Evolutionary conservation across 192 early-diverging fungal species (phyloP).

Genomic region (Mortierella antarctica): DNA sequence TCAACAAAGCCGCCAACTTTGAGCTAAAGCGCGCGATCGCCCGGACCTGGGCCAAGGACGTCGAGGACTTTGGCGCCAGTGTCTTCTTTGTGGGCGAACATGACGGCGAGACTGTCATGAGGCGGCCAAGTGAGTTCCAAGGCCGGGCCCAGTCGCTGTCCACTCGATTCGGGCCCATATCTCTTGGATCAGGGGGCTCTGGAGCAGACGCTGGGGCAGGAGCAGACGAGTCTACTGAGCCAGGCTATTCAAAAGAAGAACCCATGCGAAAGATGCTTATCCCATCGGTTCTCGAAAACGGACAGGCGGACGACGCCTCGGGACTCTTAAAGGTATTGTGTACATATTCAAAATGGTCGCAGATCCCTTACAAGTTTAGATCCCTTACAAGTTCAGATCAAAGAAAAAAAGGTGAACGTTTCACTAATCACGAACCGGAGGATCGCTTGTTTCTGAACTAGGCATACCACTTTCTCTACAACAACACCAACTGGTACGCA

Average conservation of each 20-base stretch:
- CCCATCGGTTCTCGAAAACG: constrained; percentile 41
- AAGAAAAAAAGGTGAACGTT: not conserved
- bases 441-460: not conserved
- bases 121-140: constrained; percentile 42
- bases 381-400: not conserved
- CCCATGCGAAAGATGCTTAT: constrained; percentile 52
- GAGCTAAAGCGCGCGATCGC: constrained; percentile 42
- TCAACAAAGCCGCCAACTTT: constrained; percentile 35
- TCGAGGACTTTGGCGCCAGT: constrained; percentile 34
- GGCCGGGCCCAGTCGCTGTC: constrained; percentile 30
- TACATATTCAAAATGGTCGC: not conserved
- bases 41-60: constrained; percentile 52
- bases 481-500: constrained; percentile 48
- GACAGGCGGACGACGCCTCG: constrained; percentile 34
- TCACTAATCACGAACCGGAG: not conserved
- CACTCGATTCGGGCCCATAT: constrained; percentile 16
- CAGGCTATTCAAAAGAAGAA: constrained; percentile 22
- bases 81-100: constrained; percentile 52
- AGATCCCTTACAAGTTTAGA: not conserved
- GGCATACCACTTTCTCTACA: constrained; percentile 49
- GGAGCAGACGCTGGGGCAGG: constrained; percentile 2
- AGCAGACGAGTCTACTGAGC: not conserved
- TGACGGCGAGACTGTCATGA: constrained; percentile 46
- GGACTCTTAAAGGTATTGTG: constrained; percentile 34
- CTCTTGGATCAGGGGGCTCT: not conserved